Conservation (phyloP, 805 yeast genomes). For the Scheffersomyces amazonensis region DNA sequence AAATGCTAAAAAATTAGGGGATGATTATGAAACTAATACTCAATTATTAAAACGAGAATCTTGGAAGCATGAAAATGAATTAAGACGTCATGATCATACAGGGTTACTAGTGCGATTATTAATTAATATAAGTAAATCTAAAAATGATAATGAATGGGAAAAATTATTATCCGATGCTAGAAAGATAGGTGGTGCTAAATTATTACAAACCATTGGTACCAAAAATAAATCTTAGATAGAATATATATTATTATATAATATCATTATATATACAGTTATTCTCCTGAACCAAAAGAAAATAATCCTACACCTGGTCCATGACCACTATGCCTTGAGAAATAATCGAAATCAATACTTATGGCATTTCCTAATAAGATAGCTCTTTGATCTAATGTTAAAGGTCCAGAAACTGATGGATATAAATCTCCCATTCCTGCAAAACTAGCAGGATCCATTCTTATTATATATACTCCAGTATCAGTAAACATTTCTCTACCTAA, state of each 20-base stretch:
- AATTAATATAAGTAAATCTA: slow-evolving; percentile 34
- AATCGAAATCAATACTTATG: slow-evolving; percentile 91
- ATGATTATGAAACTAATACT: slow-evolving; percentile 28
- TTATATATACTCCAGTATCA: slow-evolving; percentile 88
- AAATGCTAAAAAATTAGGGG: slow-evolving; percentile 34
- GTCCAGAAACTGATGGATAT: slow-evolving; percentile 51
- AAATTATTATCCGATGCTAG: slow-evolving; percentile 22
- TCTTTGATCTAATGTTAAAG: slow-evolving; percentile 72
- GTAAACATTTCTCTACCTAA: slow-evolving; percentile 89
- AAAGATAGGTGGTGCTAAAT: slow-evolving; percentile 5
- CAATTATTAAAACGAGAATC: slow-evolving; percentile 48
- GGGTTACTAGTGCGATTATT: slow-evolving; percentile 48
- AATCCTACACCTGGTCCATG: slow-evolving; percentile 44
- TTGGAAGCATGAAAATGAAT: slow-evolving; percentile 54
- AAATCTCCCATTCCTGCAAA: slow-evolving; percentile 55
- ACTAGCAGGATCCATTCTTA: slow-evolving; percentile 75
- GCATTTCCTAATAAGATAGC: slow-evolving; percentile 87
- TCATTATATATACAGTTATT: slow-evolving; percentile 1
- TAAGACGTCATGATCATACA: slow-evolving; percentile 53
- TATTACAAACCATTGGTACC: background rate
- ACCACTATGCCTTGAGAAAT: slow-evolving; percentile 88
- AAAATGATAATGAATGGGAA: slow-evolving; percentile 40
- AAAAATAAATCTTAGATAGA: background rate
- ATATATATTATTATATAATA: background rate
- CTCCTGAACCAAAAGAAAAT: slow-evolving; percentile 20